Base-by-base conservation (phyloP, 257 asterid species). In the Fraxinus americana region DNA sequence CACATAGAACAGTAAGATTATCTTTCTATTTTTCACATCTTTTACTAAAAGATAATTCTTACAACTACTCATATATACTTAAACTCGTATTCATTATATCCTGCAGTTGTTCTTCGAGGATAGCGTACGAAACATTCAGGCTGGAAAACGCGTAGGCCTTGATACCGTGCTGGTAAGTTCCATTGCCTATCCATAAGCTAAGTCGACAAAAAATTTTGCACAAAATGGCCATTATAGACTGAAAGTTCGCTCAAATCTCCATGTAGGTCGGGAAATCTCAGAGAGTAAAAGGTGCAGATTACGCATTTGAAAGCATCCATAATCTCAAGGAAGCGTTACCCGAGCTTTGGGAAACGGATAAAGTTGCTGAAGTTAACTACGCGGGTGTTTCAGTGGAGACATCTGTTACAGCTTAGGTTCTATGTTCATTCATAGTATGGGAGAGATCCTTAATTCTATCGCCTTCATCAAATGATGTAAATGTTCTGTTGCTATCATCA, bases 261-360 rank as follows among this genome's bases (percentile, higher is more conserved):
- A 52, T 79, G 73, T 90, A 92, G 99, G 89, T 93, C 7, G 98
- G 99, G 17, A 91, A 85, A 78, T 89, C 96, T 1, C 97, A 93
- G 65, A 93, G 94, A 65, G 97, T 87, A 71, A 91, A 88, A 84
- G 97, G 97, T 27, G 94, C 98, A 38, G 98, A 96, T 84, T 93
- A 92, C 61, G 99, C 91, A 13, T 71, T 96, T 3, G 99, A 90
- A 85, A 96, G 96, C 83, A 92, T 96, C 50, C 98, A 93, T 72
- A 93, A 93, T 87, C 88, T 96, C 2, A 86, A 88, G 76, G 98
- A 96, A 87, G 99, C 98, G 8, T 82, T 93, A n/a, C 99, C 98
- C 30, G 93, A 96, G 85, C 92, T 96, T 5, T 88, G 96, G 95
- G 97, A 93, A 84, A 83, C 82, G 9, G 94, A 91, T 63, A 92